Evolutionary conservation across 371 early-diverging fungal species (phyloP).

Genomic region (Syncephalastrum contaminatum): DNA sequence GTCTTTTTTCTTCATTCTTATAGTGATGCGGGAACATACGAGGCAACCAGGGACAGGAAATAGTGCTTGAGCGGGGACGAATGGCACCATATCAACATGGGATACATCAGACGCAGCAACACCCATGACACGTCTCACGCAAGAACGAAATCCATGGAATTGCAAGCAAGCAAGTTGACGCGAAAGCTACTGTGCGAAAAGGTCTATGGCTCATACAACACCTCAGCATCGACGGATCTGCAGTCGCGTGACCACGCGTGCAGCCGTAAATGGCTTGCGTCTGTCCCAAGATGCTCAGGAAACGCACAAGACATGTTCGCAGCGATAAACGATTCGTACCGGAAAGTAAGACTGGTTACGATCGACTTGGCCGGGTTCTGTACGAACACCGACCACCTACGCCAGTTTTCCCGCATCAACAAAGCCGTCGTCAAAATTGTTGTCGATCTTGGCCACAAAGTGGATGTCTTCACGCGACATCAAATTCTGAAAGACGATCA

Average conservation of each 20-base stretch:
- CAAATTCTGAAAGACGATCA: conserved; percentile 4
- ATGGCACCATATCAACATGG: too few species aligned
- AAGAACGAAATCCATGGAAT: too few species aligned
- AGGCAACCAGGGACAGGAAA: too few species aligned
- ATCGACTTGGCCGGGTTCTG: conserved; percentile 6
- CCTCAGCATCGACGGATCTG: too few species aligned
- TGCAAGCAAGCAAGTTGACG: neutral
- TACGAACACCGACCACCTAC: conserved; percentile 1
- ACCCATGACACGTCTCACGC: too few species aligned
- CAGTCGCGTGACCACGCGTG: conserved; percentile 1
- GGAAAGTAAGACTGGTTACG: conserved; percentile 2
- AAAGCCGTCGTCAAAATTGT: conserved; percentile 7
- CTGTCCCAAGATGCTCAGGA: neutral
- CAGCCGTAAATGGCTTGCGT: neutral
- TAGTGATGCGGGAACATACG: too few species aligned
- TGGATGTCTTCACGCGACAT: neutral
- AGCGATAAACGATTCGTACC: neutral
- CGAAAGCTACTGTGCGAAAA: too few species aligned
- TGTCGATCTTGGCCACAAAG: conserved; percentile 6
- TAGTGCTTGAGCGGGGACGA: too few species aligned
- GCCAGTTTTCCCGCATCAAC: neutral
- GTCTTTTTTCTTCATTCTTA: too few species aligned
- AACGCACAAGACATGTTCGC: conserved; percentile 5
- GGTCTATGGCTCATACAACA: too few species aligned
- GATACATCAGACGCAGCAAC: too few species aligned